Evolutionary conservation across 2,329 filamentous ascomycete species (phyloP).

Genomic region (Nemania diffusa): DNA sequence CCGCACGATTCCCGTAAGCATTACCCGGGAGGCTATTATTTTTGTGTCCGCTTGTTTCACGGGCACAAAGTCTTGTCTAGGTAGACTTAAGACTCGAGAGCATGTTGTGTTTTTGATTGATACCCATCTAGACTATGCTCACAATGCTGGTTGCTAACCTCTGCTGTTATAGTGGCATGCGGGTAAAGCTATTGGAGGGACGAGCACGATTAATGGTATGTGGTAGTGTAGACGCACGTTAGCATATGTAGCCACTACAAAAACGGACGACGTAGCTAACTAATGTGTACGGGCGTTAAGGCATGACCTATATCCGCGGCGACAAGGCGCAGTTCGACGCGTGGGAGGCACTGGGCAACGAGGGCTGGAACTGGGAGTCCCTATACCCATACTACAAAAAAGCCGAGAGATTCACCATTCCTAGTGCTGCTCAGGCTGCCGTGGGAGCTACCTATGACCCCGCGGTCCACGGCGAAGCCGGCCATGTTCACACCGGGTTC

Average conservation of each 20-base stretch:
- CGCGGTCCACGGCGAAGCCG: slow-evolving; percentile 50
- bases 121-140: not conserved
- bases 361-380: slow-evolving; percentile 58
- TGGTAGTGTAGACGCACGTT: not conserved
- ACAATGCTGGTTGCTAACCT: not conserved
- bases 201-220: slow-evolving; percentile 55
- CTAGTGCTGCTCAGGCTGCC: slow-evolving; percentile 49
- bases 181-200: slow-evolving; percentile 55
- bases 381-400: slow-evolving; percentile 60
- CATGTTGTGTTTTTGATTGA: no score
- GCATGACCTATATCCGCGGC: slow-evolving; percentile 60
- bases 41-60: no score
- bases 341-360: slow-evolving; percentile 57
- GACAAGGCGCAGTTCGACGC: slow-evolving; percentile 55
- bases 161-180: slow-evolving; percentile 42
- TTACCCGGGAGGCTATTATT: not conserved
- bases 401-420: slow-evolving; percentile 52
- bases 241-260: not conserved
- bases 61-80: no score
- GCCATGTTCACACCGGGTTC: slow-evolving; percentile 53
- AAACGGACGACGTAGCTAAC: slow-evolving; percentile 36
- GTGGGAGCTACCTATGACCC: slow-evolving; percentile 52
- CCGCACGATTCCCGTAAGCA: slow-evolving; percentile 44
- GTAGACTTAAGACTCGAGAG: not conserved
- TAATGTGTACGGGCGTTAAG: slow-evolving; percentile 7